These are phyloP conservation scores for Talaromyces borbonicus DNA, from an alignment of 495 filamentous ascomycete species.

Conservation along the genomic window DNA sequence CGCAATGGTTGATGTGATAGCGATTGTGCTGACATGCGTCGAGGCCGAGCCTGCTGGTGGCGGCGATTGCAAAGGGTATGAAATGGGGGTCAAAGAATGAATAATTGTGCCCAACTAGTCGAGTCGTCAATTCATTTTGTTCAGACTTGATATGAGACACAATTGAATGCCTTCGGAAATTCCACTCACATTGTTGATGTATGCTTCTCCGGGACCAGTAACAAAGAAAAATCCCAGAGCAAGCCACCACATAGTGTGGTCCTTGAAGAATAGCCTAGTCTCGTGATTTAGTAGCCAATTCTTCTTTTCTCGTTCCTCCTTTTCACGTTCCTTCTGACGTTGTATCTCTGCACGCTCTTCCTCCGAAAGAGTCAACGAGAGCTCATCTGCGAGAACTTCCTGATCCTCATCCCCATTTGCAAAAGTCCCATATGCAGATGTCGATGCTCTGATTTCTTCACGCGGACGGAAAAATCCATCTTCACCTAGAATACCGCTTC, in stretches of 20 bases:
- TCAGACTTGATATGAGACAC: not conserved
- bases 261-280: constrained; percentile 69
- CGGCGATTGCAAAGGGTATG: constrained; percentile 29
- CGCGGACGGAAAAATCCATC: constrained; percentile 49
- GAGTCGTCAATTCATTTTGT: not conserved
- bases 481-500: constrained; percentile 72
- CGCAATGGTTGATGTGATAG: constrained; percentile 79
- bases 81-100: constrained; percentile 65
- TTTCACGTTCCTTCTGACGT: constrained; percentile 42
- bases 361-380: constrained; percentile 27
- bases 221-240: constrained; percentile 88
- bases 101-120: constrained; percentile 80
- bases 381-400: constrained; percentile 13
- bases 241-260: constrained; percentile 92
- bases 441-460: constrained; percentile 21
- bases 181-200: constrained; percentile 78
- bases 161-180: no score
- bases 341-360: constrained; percentile 35
- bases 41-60: constrained; percentile 60
- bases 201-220: constrained; percentile 87
- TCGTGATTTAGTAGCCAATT: constrained; percentile 79
- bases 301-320: constrained; percentile 67
- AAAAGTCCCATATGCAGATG: constrained; percentile 54
- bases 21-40: constrained; percentile 86
- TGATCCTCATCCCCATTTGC: constrained; percentile 9